Percentiles rank a stretch among this genome's conserved stretches.
phyloP scores from a whole-genome alignment of 2,329 filamentous ascomycete genomes.

The Aspergillus nomiae region DNA sequence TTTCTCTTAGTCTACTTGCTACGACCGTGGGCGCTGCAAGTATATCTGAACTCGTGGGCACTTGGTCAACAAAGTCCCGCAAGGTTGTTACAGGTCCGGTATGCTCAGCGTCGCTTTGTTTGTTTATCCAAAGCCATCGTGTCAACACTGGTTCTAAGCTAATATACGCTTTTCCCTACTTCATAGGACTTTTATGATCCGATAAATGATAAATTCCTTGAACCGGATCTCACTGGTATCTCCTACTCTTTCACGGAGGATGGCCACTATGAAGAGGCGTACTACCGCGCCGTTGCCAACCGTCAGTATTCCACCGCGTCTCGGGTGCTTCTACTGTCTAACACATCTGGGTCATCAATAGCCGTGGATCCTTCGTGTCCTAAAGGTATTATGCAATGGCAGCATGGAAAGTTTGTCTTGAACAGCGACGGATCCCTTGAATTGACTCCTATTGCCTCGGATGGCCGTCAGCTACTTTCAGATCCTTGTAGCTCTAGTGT shows the following conservation, averaged over 20 bases:
- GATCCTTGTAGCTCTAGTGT: slow-evolving; percentile 62
- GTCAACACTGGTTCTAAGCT: not conserved
- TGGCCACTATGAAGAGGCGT: slow-evolving; percentile 69
- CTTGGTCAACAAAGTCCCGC: slow-evolving; percentile 71
- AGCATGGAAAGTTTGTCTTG: slow-evolving; percentile 66
- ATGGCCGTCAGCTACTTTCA: slow-evolving; percentile 68
- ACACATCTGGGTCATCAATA: slow-evolving; percentile 31
- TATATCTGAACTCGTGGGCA: slow-evolving; percentile 62
- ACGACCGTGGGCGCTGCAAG: slow-evolving; percentile 42
- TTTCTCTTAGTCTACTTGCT: slow-evolving; percentile 39
- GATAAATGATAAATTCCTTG: slow-evolving; percentile 64
- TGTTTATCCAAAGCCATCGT: slow-evolving; percentile 3
- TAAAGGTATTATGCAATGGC: slow-evolving; percentile 69
- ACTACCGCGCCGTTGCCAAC: slow-evolving; percentile 69
- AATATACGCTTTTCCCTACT: slow-evolving; percentile 9
- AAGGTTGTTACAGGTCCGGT: slow-evolving; percentile 70
- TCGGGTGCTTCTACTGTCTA: not conserved
- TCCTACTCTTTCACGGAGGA: slow-evolving; percentile 73
- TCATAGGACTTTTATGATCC: slow-evolving; percentile 69
- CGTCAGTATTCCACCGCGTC: slow-evolving; percentile 51
- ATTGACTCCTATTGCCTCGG: slow-evolving; percentile 63
- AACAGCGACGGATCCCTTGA: slow-evolving; percentile 60
- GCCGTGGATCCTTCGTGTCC: slow-evolving; percentile 63
- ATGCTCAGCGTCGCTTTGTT: slow-evolving; percentile 30
- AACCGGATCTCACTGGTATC: slow-evolving; percentile 67